A percentile compares a stretch with the other conserved stretches of the same genome.
These are phyloP conservation scores for Colletotrichum tropicicola DNA, from an alignment of 2,329 filamentous ascomycete species.

Conservation along the genomic window DNA sequence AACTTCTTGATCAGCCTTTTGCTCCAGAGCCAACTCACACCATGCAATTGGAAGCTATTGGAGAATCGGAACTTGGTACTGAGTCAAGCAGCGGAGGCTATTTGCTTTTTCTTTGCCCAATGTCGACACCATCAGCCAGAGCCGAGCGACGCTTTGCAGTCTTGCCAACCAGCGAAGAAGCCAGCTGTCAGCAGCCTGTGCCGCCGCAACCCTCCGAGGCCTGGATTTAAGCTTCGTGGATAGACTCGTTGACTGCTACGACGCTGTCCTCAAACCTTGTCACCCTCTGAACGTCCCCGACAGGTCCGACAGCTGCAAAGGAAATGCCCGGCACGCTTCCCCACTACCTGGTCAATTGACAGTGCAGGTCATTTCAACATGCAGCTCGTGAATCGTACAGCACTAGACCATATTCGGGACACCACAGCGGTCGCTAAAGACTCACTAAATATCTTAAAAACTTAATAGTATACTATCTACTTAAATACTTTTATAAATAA, in stretches of 20 bases:
- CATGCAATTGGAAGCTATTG: neutral
- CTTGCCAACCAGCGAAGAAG: too few species aligned
- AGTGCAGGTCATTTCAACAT: neutral
- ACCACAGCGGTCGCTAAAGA: too few species aligned
- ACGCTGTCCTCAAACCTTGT: neutral
- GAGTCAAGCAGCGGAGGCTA: constrained; percentile 8
- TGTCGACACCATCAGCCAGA: too few species aligned
- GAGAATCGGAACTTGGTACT: too few species aligned
- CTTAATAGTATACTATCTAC: too few species aligned
- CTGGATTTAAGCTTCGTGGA: constrained; percentile 4
- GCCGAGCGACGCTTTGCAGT: too few species aligned
- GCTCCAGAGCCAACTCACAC: neutral
- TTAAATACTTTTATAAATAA: too few species aligned
- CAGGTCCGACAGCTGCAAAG: neutral
- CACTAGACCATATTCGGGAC: too few species aligned
- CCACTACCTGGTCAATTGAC: neutral
- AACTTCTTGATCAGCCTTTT: neutral
- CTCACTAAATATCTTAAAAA: too few species aligned
- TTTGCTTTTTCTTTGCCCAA: neutral
- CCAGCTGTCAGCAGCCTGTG: neutral
- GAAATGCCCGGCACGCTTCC: neutral
- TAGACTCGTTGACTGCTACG: neutral
- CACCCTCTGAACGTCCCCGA: neutral
- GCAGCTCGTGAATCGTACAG: neutral
- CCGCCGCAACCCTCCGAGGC: neutral